Percentiles rank a stretch among this genome's conserved stretches.
Conservation (phyloP, 371 early-diverging fungal genomes). For the Mortierella sp. region DNA sequence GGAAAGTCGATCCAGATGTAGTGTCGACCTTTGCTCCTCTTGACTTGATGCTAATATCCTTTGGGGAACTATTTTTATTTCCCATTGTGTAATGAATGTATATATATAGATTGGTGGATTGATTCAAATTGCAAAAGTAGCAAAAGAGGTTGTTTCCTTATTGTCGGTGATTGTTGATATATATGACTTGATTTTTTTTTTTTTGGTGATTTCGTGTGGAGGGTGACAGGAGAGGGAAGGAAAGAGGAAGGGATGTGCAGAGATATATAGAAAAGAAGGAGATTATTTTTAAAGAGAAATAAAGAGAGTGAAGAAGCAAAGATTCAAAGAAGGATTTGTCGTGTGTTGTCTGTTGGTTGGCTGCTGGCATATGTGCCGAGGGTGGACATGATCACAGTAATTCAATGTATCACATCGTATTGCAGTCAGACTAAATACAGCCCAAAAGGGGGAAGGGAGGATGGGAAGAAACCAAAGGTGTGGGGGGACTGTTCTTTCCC, state of each 20-base stretch:
- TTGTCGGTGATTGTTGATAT: not conserved
- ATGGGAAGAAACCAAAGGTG: not conserved
- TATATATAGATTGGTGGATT: not conserved
- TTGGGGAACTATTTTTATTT: slow-evolving; percentile 42
- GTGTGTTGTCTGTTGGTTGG: slow-evolving; percentile 2
- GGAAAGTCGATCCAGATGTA: slow-evolving; percentile 22
- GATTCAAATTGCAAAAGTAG: not conserved
- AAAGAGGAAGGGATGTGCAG: not conserved
- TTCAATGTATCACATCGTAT: no score
- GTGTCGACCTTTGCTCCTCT: slow-evolving; percentile 43
- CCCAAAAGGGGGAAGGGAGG: not conserved
- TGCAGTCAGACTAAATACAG: not conserved
- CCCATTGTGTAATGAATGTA: slow-evolving; percentile 25
- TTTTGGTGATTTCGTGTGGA: not conserved
- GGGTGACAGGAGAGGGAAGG: not conserved
- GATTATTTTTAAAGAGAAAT: not conserved
- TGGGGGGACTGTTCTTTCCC: slow-evolving; percentile 18
- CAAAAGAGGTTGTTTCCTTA: not conserved
- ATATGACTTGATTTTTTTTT: not conserved
- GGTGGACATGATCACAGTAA: no score
- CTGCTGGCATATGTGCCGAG: not conserved
- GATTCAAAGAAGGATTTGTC: slow-evolving; percentile 2
- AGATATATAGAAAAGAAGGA: not conserved
- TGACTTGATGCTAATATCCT: slow-evolving; percentile 27
- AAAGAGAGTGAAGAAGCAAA: not conserved